Percentiles rank a stretch among this genome's conserved stretches.
Conservation (phyloP, 2,329 filamentous ascomycete species). For the Diaporthe eres region DNA sequence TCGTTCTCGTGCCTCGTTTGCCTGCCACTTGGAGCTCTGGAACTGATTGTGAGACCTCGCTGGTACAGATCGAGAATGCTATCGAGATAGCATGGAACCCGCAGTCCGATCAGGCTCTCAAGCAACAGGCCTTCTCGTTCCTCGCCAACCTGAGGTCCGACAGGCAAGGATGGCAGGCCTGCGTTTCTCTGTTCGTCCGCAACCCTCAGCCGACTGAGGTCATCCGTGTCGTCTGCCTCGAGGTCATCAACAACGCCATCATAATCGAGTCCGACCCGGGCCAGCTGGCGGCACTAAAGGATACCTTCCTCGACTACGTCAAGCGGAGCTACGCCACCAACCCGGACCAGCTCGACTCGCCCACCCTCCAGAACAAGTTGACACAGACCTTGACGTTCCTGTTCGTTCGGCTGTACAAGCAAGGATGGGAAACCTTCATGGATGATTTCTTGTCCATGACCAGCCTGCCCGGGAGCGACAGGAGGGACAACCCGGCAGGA, state of each 20-base stretch:
- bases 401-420: slow-evolving; percentile 88
- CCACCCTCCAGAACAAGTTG: slow-evolving; percentile 93
- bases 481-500: slow-evolving; percentile 79
- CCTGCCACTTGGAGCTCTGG: neutral
- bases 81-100: slow-evolving; percentile 95
- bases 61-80: slow-evolving; percentile 87
- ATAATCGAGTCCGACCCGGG: slow-evolving; percentile 83
- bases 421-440: slow-evolving; percentile 90
- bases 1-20: slow-evolving; percentile 10
- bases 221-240: slow-evolving; percentile 88
- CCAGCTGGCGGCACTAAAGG: slow-evolving; percentile 82
- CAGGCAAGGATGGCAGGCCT: slow-evolving; percentile 90
- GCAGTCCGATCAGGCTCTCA: slow-evolving; percentile 79
- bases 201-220: slow-evolving; percentile 83
- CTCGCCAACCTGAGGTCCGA: slow-evolving; percentile 84
- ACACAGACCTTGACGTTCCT: slow-evolving; percentile 96
- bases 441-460: slow-evolving; percentile 90
- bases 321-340: slow-evolving; percentile 78
- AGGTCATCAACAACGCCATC: slow-evolving; percentile 93
- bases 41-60: slow-evolving; percentile 7
- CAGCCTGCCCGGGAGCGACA: slow-evolving; percentile 69
- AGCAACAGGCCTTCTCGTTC: slow-evolving; percentile 87
- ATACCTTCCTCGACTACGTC: slow-evolving; percentile 86
- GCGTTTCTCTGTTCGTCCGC: slow-evolving; percentile 87
- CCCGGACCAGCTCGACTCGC: slow-evolving; percentile 74